These are phyloP conservation scores for Peribolospora kevripleyi DNA, from an alignment of 768 basidiomycete species.

Conservation along the genomic window DNA sequence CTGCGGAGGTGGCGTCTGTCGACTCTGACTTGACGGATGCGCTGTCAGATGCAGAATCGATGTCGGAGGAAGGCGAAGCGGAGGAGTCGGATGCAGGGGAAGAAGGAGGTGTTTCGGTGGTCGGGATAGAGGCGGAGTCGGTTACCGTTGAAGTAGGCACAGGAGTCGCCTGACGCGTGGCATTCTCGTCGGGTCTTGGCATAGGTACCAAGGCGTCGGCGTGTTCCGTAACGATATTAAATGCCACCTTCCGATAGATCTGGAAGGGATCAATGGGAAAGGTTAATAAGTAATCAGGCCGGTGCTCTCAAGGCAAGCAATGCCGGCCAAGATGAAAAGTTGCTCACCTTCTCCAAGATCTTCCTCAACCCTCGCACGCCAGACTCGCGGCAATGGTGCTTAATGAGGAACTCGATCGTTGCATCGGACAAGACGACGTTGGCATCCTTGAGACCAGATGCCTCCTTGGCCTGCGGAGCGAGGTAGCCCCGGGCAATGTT, in stretches of 20 bases:
- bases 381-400: slow-evolving; percentile 91
- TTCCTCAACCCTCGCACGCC: slow-evolving; percentile 95
- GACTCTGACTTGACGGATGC: too few relatives aligned
- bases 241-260: slow-evolving; percentile 90
- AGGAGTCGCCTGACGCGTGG: slow-evolving; percentile 6
- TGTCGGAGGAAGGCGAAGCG: too few relatives aligned
- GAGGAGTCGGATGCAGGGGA: too few relatives aligned
- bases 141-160: too few relatives aligned
- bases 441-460: slow-evolving; percentile 59
- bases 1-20: neutral
- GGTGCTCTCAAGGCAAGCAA: too few relatives aligned
- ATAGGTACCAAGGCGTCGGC: slow-evolving; percentile 71
- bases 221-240: slow-evolving; percentile 70
- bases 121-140: too few relatives aligned
- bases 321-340: neutral
- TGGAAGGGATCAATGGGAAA: slow-evolving; percentile 16
- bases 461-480: slow-evolving; percentile 76
- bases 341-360: slow-evolving; percentile 75
- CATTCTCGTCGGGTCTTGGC: slow-evolving; percentile 13
- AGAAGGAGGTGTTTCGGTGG: too few relatives aligned
- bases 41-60: neutral
- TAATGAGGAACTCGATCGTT: slow-evolving; percentile 68
- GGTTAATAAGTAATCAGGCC: neutral
- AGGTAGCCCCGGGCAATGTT: slow-evolving; percentile 85
- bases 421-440: slow-evolving; percentile 54